Conservation (phyloP, 2,329 filamentous ascomycete genomes). For the Colletotrichum neosansevieriae region DNA sequence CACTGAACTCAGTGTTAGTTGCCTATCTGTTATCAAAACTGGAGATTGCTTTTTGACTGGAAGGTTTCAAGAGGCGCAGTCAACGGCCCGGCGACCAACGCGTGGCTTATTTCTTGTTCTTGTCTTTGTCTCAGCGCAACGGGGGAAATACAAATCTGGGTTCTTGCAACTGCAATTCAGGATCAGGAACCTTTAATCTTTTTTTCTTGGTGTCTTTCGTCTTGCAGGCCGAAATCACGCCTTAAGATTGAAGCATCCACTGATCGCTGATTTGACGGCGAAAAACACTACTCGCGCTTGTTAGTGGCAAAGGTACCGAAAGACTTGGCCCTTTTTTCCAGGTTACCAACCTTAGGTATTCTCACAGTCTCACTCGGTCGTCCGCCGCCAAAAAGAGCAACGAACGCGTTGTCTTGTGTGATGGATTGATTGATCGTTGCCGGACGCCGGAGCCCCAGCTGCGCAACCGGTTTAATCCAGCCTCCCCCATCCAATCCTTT, state of each 20-base stretch:
- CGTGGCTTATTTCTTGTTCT: too few relatives aligned
- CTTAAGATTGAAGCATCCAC: constrained; percentile 32
- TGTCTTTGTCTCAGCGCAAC: too few relatives aligned
- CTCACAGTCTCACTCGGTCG: too few relatives aligned
- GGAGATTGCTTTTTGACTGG: too few relatives aligned
- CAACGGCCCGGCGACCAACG: too few relatives aligned
- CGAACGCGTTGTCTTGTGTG: constrained; percentile 6
- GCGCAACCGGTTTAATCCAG: neutral
- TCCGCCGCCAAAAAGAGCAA: neutral
- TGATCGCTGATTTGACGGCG: constrained; percentile 24
- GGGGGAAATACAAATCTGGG: too few relatives aligned
- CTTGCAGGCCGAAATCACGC: constrained; percentile 5
- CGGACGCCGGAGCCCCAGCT: constrained; percentile 13
- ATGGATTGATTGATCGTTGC: constrained; percentile 31
- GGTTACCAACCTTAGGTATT: neutral
- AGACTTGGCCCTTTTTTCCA: constrained; percentile 15
- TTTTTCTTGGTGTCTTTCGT: too few relatives aligned
- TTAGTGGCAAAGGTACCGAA: neutral
- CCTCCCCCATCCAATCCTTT: neutral
- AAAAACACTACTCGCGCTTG: neutral
- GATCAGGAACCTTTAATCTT: too few relatives aligned
- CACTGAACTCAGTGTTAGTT: too few relatives aligned
- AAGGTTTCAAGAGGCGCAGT: too few relatives aligned
- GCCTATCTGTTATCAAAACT: too few relatives aligned
- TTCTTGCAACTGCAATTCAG: too few relatives aligned